Evolutionary conservation across 2,329 filamentous ascomycete species (phyloP).

Genomic region (Arthrobotrys musiformis): DNA sequence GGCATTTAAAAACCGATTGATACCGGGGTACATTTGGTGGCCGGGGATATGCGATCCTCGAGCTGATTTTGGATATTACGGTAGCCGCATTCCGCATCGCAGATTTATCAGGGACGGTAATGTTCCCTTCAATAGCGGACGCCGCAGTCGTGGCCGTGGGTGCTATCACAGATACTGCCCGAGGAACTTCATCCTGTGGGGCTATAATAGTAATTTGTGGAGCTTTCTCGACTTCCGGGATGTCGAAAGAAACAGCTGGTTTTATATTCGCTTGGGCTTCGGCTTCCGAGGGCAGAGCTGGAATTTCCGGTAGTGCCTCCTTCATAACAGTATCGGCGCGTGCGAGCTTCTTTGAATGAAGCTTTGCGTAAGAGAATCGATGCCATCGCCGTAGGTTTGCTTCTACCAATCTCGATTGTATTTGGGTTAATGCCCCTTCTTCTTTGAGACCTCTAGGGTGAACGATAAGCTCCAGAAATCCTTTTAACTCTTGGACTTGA

Average conservation of each 20-base stretch:
- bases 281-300: background rate
- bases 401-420: slow-evolving; percentile 27
- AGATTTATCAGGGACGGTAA: slow-evolving; percentile 1
- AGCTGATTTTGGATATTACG: background rate
- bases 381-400: slow-evolving; percentile 31
- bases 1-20: slow-evolving; percentile 11
- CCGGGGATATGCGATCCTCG: background rate
- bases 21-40: background rate
- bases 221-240: background rate
- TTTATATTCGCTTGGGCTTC: background rate
- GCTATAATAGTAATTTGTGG: background rate
- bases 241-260: background rate
- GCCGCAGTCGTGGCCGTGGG: slow-evolving; percentile 3
- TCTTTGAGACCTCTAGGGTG: slow-evolving; percentile 24
- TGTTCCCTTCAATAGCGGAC: slow-evolving; percentile 5
- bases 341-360: slow-evolving; percentile 25
- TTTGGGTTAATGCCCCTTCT: slow-evolving; percentile 10
- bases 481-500: slow-evolving; percentile 7
- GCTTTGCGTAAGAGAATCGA: slow-evolving; percentile 36
- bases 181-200: background rate
- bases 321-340: background rate
- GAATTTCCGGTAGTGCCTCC: background rate
- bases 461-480: slow-evolving; percentile 18
- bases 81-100: background rate
- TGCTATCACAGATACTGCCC: background rate